Base-by-base conservation (phyloP, 192 early-diverging fungal genomes). In the Backusella sp. region DNA sequence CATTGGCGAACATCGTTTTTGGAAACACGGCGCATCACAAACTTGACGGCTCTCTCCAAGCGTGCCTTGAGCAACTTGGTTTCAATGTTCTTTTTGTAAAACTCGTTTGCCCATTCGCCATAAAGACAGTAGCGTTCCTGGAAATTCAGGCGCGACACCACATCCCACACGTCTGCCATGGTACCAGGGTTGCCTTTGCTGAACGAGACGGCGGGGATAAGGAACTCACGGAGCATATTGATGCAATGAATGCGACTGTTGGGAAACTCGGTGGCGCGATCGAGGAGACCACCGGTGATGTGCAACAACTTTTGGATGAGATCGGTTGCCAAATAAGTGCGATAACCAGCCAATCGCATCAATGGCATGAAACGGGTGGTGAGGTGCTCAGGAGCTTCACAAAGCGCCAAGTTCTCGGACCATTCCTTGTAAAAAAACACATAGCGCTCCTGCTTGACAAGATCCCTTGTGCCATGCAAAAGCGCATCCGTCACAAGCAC, bases 1-100 rank as follows among this genome's bases (percentile, higher is more conserved):
- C 88, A 88, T 36, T 89, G 84, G 66, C 92, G 92, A n/a, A 88
- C 85, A 66, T 89, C 93, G 53, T 93, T 92, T 73, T 91, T 91
- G 37, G 88, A 86, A 17, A 95, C 83, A 8, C 94, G 90, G 3
- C 77, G 72, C 77, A 79, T 74, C 0, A 79, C 72, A 28, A 37
- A 67, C 28, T 79, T 79, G 35, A 74, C 72, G 6, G 44, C 23
- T 15, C 77, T 73, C 41, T 86, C 84, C 23, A 84, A 85, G 12
- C 78, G 79, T 0, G 83, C 85, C 26, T 83, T 82, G 1, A 83
- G 76, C 0, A 91, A 77, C 49, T 79, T 71, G 30, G 92, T 77
- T 69, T 92, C 90, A 0, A 88, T 87, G 14, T 83, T 86, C 21
- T 79, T 72, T 17, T 87, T 82, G 44, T 90, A 88, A 26, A 88